phyloP scores from a whole-genome alignment of 2,329 filamentous ascomycete species.

The Cadophora malorum region DNA sequence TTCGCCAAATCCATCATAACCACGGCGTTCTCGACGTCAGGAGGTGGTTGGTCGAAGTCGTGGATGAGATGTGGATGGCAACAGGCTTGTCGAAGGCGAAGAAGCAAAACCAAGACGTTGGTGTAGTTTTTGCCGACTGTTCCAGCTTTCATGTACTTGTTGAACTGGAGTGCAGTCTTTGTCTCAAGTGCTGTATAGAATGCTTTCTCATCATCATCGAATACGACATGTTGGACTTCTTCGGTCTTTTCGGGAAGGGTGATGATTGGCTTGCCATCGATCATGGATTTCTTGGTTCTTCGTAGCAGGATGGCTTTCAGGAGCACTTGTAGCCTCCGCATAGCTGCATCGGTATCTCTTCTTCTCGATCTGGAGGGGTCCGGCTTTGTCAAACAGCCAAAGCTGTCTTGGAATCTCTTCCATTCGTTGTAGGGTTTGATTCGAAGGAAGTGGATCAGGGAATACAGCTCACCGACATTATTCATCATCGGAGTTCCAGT shows the following conservation, averaged over 20 bases:
- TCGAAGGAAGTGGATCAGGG: conserved; percentile 76
- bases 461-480: conserved; percentile 76
- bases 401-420: conserved; percentile 60
- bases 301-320: conserved; percentile 83
- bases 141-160: conserved; percentile 73
- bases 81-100: conserved; percentile 81
- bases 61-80: conserved; percentile 77
- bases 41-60: conserved; percentile 59
- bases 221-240: conserved; percentile 66
- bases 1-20: conserved; percentile 66
- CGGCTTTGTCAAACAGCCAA: conserved; percentile 41
- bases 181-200: conserved; percentile 73
- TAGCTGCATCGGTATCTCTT: conserved; percentile 53
- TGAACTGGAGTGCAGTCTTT: conserved; percentile 73
- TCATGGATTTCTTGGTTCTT: conserved; percentile 78
- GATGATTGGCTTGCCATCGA: conserved; percentile 81
- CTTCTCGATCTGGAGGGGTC: conserved; percentile 7
- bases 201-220: conserved; percentile 67
- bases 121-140: conserved; percentile 78
- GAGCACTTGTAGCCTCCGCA: conserved; percentile 75
- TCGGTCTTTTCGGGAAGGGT: conserved; percentile 70
- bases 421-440: conserved; percentile 77
- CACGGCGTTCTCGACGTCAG: conserved; percentile 26
- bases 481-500: conserved; percentile 93
- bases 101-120: conserved; percentile 78